Evolutionary conservation across 2,329 filamentous ascomycete species (phyloP).

Genomic region (Bipolaris bicolor): DNA sequence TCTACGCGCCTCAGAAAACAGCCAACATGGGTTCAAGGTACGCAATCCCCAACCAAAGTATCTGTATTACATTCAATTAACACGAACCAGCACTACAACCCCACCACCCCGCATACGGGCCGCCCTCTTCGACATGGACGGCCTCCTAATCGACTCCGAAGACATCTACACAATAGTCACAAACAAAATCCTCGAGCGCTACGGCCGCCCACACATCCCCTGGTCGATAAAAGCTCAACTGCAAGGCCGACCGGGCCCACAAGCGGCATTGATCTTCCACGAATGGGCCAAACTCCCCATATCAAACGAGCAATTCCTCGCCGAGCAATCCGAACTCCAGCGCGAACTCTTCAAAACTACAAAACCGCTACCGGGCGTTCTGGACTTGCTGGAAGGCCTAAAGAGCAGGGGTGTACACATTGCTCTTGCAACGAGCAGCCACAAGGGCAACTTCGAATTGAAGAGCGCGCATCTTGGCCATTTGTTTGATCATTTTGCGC

Average conservation of each 20-base stretch:
- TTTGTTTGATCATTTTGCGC: constrained; percentile 67
- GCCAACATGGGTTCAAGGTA: constrained; percentile 27
- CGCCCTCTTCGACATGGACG: constrained; percentile 99
- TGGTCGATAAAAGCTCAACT: constrained; percentile 94
- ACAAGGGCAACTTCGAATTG: constrained; percentile 72
- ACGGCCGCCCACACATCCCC: constrained; percentile 74
- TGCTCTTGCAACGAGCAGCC: constrained; percentile 83
- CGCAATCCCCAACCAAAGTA: not conserved
- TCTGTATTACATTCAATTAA: not conserved
- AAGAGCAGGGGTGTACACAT: constrained; percentile 70
- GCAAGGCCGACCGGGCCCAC: constrained; percentile 66
- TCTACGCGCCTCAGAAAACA: not conserved
- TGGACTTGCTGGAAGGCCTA: constrained; percentile 68
- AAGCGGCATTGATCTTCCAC: constrained; percentile 69
- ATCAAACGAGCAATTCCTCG: constrained; percentile 68
- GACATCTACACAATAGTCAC: constrained; percentile 85
- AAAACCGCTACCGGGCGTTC: constrained; percentile 80
- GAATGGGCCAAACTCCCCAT: constrained; percentile 89
- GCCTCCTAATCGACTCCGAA: constrained; percentile 91
- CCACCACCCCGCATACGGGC: constrained; percentile 76
- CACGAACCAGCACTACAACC: constrained; percentile 17
- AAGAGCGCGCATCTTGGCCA: constrained; percentile 68
- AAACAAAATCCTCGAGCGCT: constrained; percentile 79
- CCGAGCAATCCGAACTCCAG: constrained; percentile 69
- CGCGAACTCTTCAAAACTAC: constrained; percentile 72